Base-by-base conservation (phyloP, 805 yeast species). In the Pichia ethanolica region DNA sequence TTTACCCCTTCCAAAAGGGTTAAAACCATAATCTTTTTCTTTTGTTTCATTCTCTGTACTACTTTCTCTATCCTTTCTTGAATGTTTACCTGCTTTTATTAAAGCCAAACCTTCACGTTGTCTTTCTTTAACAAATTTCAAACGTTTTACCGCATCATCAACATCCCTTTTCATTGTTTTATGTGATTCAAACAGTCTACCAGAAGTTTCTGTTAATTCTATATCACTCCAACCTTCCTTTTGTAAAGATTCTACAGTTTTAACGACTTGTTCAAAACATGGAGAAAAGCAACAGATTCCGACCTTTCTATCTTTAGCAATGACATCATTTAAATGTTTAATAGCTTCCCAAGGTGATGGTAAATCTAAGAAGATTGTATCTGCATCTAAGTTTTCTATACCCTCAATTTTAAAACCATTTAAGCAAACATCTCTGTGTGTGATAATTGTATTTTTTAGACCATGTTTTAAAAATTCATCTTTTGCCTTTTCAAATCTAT, bases 271-370 rank as follows among this genome's bases (percentile, higher is more conserved):
- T 68, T 93, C 99, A 44, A 93, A 86, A 67, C 99, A 93, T 9
- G 99, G 99, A 38, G 96, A 87, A 63, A 93, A 93, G 67, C 99
- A 93, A 68, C 99, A 93, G 47, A 93, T 75, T 3, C 86, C 81
- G 26, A 81, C 86, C 30, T 73, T 71, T 48, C 73, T 71, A 20
- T 68, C 68, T 8, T 69, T 64, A 8, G 85, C 69, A 13, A 86
- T 74, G 1, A 86, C 95, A 2, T 57, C 46, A 11, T 72, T 68
- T 42, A 91, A 68, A 65, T 85, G 83, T 7, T 89, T 88, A 47
- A 93, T 85, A 6, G 99, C 99, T 36, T 81, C 81, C 97, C 98
- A 91, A 8, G 99, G 99, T 5, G 96, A 82, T 4, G 99, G 99
- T 44, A 93, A 74, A 64, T 93, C 99, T 54, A 93, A 73, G 60